Base-by-base conservation (phyloP, 2,329 filamentous ascomycete genomes). In the Fusarium goolgardi region DNA sequence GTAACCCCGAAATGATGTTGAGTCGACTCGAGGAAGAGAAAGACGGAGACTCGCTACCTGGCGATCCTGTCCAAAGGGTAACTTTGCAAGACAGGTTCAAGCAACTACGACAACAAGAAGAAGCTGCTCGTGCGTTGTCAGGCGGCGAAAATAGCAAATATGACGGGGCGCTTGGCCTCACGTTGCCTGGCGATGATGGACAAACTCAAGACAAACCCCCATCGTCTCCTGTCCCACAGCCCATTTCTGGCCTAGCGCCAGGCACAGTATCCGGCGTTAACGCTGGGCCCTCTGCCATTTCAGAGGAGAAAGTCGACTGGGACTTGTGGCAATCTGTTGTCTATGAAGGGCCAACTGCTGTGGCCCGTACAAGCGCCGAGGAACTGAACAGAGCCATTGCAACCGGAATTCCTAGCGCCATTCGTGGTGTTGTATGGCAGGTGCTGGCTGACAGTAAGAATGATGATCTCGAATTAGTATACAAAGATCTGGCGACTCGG, bases 361-460 rank as follows among this genome's bases (percentile, higher is more conserved):
- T 98, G 50, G 91, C 93, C 13, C 89, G 93, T 62, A 94, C 93
- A 6, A 97, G 94, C 75, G 86, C 95, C 0, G 93, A 96, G 73
- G 94, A 97, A 77, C 82, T 99, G 59, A 97, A 95, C 75, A 88
- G 86, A 69, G 94, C 96, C 23, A 97, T 99, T 72, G 92, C 95
- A 50, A 92, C 91, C 39, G 96, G 96, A 32, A 99, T 99, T 59
- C 96, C 96, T 2, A 94, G 91, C 70, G 95, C 94, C 5, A 97
- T 99, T 65, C 90, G 96, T 60, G 96, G 96, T n/a, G 96, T 99
- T 4, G 94, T 99, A 51, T 99, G 96, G 96, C 96, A 99, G 80
- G 95, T 98, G 10, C 82, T 99, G 65, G 94, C 96, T 5, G 93
- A 97, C 76, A 97, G 94, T 81, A 97, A 97, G 79, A 97, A 93